Percentiles rank a stretch among this genome's conserved stretches.
Conservation (phyloP, 495 filamentous ascomycete species). For the Podospora conica region DNA sequence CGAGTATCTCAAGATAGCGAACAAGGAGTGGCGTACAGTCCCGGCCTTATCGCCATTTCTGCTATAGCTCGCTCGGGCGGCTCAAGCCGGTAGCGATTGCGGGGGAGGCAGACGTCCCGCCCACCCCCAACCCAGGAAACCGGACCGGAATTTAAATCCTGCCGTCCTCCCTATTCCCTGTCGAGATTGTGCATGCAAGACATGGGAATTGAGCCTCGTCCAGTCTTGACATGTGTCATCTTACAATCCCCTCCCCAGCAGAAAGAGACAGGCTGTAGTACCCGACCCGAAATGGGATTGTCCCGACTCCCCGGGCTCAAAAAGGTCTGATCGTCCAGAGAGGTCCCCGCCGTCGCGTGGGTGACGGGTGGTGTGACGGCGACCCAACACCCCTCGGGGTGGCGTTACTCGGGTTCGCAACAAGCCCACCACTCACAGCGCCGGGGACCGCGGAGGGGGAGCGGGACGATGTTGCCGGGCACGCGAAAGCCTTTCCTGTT, state of each 20-base stretch:
- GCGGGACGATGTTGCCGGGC: not conserved
- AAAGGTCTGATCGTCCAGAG: not conserved
- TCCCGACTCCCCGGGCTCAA: not conserved
- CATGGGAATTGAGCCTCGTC: not conserved
- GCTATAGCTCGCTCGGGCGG: not conserved
- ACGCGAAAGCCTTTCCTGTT: not conserved
- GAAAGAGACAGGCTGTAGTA: not conserved
- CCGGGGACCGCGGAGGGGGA: too few species aligned
- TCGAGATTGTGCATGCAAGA: not conserved
- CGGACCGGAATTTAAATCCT: not conserved
- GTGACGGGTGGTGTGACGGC: not conserved
- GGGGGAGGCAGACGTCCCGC: not conserved
- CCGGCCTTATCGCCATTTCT: not conserved
- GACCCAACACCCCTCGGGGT: not conserved
- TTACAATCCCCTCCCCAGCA: too few species aligned
- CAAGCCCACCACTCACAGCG: not conserved
- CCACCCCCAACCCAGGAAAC: not conserved
- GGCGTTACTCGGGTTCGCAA: conserved; percentile 1
- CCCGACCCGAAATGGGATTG: too few species aligned
- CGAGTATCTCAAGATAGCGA: not conserved
- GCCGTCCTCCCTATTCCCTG: not conserved
- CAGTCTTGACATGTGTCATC: not conserved
- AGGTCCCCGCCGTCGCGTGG: too few species aligned
- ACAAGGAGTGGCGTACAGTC: not conserved
- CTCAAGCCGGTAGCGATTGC: not conserved